phyloP scores from a whole-genome alignment of 2,329 filamentous ascomycete genomes.

The Talaromyces sp. region DNA sequence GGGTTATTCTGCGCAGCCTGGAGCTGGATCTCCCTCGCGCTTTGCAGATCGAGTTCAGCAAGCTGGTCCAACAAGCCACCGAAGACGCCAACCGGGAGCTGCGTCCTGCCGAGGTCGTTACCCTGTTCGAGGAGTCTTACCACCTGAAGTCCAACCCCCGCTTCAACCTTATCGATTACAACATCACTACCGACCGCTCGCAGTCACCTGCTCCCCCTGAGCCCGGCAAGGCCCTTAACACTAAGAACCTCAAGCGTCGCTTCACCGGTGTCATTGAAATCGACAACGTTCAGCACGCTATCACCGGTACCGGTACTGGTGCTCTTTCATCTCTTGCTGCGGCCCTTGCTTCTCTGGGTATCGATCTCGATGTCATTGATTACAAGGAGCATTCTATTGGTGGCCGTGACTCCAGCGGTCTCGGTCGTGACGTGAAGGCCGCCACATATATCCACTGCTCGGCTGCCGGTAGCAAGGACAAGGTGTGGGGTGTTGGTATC shows the following conservation, averaged over 20 bases:
- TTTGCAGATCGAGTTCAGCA: slow-evolving; percentile 87
- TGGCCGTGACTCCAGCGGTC: slow-evolving; percentile 69
- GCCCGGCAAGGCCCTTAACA: slow-evolving; percentile 73
- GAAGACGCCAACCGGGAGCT: slow-evolving; percentile 84
- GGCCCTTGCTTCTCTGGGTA: slow-evolving; percentile 74
- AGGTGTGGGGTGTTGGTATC: slow-evolving; percentile 55
- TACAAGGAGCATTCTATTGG: slow-evolving; percentile 93
- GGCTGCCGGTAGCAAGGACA: slow-evolving; percentile 63
- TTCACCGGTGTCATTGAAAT: slow-evolving; percentile 85
- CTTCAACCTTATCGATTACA: slow-evolving; percentile 88
- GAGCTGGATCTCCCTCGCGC: slow-evolving; percentile 91
- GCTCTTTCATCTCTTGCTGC: slow-evolving; percentile 86
- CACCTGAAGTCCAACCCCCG: slow-evolving; percentile 80
- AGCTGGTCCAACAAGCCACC: slow-evolving; percentile 78
- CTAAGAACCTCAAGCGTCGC: slow-evolving; percentile 74
- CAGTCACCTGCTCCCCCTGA: slow-evolving; percentile 69
- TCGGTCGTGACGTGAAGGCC: slow-evolving; percentile 82
- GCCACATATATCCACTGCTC: slow-evolving; percentile 93
- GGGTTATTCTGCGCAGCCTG: slow-evolving; percentile 87
- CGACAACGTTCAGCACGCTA: slow-evolving; percentile 75
- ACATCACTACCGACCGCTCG: slow-evolving; percentile 81
- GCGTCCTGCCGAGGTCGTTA: slow-evolving; percentile 77
- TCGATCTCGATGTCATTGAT: slow-evolving; percentile 87
- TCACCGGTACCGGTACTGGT: slow-evolving; percentile 82
- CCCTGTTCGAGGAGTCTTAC: slow-evolving; percentile 87